Base-by-base conservation (phyloP, 768 basidiomycete species). In the Tephrocybe sp. region DNA sequence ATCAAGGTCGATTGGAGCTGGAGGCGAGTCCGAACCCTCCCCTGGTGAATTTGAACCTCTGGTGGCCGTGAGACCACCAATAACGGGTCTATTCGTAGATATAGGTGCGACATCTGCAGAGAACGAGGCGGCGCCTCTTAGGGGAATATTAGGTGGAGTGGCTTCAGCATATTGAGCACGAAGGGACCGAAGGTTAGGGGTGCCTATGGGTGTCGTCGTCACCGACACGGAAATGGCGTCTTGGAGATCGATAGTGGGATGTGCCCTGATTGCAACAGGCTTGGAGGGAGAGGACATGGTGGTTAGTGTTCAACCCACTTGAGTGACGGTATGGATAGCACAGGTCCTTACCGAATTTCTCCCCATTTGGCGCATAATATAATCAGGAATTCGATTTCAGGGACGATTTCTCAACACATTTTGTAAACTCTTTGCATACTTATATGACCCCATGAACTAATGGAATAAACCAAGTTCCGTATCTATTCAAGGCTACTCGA, bases 131-230 rank as follows among this genome's bases (percentile, higher is more conserved):
- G 57, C 56, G 30, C 51, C 61, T 52, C 77, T 71, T 10, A 68
- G 69, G 9, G 83, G 83, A 20, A 84, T 82, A 55, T 80, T 78
- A 17, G 85, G 76, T 0, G 73, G 70, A 13, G 65, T 84, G 5
- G 79, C 78, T 13, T 79, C 80, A 5, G 69, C 61, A 58, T 85
- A 88, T 51, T 81, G 81, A 16, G 84, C 82, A 2, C 87, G 80
- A n/a, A 89, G 69, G 12, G 74, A 71, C 31, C 80, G 77, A 51
- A 87, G 66, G 59, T 85, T 82, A 6, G 88, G 85, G 16, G 87
- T 86, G 39, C 83, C 83, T 12, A 72, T 58, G 1, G 75, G 72
- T 4, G 48, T 49, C 8, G 75, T 73, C 30, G 65, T 55, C 36
- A 66, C 58, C 8, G 70, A 71, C 8, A 60, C 61, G n/a, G 62